A percentile compares a stretch with the other conserved stretches of the same genome.
Conservation (phyloP, 2,329 filamentous ascomycete species). For the Penicillium carneum region DNA sequence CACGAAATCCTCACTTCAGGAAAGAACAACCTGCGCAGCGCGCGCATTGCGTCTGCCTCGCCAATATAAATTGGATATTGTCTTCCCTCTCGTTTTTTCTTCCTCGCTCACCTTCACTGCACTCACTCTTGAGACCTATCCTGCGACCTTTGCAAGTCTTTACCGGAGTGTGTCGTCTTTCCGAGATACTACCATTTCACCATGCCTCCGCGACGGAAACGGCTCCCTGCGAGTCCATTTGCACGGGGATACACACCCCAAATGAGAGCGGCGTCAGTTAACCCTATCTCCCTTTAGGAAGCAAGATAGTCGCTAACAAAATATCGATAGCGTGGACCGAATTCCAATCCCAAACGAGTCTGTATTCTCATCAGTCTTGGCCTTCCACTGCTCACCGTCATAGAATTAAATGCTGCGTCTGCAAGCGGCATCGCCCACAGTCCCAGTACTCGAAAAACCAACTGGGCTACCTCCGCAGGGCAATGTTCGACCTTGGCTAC, state of each 20-base stretch:
- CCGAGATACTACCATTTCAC: background rate
- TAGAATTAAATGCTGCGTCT: constrained; percentile 20
- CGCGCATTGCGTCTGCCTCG: background rate
- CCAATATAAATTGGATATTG: background rate
- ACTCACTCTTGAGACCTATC: background rate
- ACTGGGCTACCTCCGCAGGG: constrained; percentile 13
- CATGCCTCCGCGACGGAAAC: background rate
- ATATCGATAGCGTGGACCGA: background rate
- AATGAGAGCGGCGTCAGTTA: constrained; percentile 8
- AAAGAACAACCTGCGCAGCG: background rate
- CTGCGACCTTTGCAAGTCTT: background rate
- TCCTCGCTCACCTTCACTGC: background rate
- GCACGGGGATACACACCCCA: background rate
- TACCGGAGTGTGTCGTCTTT: background rate
- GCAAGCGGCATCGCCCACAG: constrained; percentile 5
- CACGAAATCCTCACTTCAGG: background rate
- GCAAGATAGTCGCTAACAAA: background rate
- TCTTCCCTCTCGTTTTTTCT: background rate
- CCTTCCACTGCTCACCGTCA: background rate
- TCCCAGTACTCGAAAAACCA: constrained; percentile 12
- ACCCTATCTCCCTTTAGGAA: background rate
- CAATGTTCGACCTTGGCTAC: background rate
- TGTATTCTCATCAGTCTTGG: background rate
- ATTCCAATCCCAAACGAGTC: constrained; percentile 7
- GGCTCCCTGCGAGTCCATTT: background rate